Evolutionary conservation across 306 rosid genomes (phyloP), one percentile per base, ranked within the genome.

Genomic region (Ceratonia siliqua): DNA sequence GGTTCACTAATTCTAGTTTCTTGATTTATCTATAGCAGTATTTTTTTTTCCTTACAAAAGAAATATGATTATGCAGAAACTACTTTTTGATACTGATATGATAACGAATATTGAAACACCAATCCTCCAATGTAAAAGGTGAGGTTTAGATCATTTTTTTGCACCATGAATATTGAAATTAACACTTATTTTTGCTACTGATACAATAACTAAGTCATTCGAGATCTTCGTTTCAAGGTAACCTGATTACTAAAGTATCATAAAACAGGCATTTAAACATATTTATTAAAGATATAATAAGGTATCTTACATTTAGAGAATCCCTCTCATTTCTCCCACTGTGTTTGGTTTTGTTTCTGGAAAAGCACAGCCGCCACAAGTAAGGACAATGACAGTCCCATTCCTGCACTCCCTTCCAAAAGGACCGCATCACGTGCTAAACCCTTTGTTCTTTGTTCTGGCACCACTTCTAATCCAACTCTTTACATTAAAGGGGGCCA

Each of bases 391-490:
- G 97, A 91, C 96, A 88, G 86, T 91, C 87, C 91, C 92, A 81
- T 88, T 83, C 91, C 85, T 79, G 88, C 73, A 85, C 92, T 86
- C 88, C 68, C 81, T 65, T 84, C 88, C 87, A 84, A 89, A 84
- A 89, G 94, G 89, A 91, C 96, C 92, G 90, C 94, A 84, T 94
- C 97, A 94, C 97, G 96, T 91, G 97, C 85, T n/a, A 80, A 78
- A 62, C 94, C 86, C 70, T 88, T 81, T 83, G 80, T 76, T 83
- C 73, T 83, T 89, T 86, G 62, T 73, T 78, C 66, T 77, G 85
- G 32, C 84, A 67, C 81, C 79, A 17, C 84, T 76, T 54, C 78
- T 72, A 67, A 78, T 76, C 83, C 80, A 41, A 83, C 77, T 69
- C 78, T 62, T 5, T 50, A 13, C 71, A 39, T 6, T 22, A 65